These are phyloP conservation scores for Zygosaccharomyces bisporus DNA, from an alignment of 805 yeast species.

Conservation along the genomic window DNA sequence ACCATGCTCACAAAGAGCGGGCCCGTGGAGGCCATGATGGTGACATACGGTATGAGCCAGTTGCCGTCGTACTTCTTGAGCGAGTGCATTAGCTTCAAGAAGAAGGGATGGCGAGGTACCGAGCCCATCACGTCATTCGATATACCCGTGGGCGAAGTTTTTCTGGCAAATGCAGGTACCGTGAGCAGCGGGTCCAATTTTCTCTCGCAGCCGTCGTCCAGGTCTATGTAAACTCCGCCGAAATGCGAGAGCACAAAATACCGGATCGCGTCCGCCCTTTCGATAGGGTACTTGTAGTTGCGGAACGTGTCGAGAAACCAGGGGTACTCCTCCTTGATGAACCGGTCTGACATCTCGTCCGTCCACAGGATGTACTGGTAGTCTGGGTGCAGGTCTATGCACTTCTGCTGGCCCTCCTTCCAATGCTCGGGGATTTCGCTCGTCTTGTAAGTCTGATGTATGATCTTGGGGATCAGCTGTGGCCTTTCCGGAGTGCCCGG, in stretches of 20 bases:
- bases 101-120: slow-evolving; percentile 83
- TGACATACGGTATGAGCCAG: slow-evolving; percentile 83
- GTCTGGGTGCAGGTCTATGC: slow-evolving; percentile 79
- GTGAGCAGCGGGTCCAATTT: slow-evolving; percentile 74
- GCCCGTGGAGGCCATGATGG: slow-evolving; percentile 92
- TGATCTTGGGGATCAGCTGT: slow-evolving; percentile 76
- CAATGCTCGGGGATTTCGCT: slow-evolving; percentile 74
- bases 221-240: slow-evolving; percentile 88
- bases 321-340: slow-evolving; percentile 72
- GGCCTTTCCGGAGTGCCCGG: slow-evolving; percentile 42
- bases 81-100: slow-evolving; percentile 61
- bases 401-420: slow-evolving; percentile 71
- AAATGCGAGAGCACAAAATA: slow-evolving; percentile 78
- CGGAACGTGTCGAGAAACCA: slow-evolving; percentile 86
- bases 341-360: slow-evolving; percentile 73
- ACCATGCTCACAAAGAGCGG: slow-evolving; percentile 82
- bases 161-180: slow-evolving; percentile 81
- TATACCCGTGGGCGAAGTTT: slow-evolving; percentile 85
- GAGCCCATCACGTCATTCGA: slow-evolving; percentile 93
- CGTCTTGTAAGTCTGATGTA: slow-evolving; percentile 90
- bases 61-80: slow-evolving; percentile 61
- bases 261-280: slow-evolving; percentile 87
- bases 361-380: slow-evolving; percentile 90
- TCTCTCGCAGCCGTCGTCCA: slow-evolving; percentile 84
- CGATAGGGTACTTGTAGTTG: slow-evolving; percentile 71